Conservation (phyloP, 1,284 basidiomycete species). For the Fistulinella cinereoalba region DNA sequence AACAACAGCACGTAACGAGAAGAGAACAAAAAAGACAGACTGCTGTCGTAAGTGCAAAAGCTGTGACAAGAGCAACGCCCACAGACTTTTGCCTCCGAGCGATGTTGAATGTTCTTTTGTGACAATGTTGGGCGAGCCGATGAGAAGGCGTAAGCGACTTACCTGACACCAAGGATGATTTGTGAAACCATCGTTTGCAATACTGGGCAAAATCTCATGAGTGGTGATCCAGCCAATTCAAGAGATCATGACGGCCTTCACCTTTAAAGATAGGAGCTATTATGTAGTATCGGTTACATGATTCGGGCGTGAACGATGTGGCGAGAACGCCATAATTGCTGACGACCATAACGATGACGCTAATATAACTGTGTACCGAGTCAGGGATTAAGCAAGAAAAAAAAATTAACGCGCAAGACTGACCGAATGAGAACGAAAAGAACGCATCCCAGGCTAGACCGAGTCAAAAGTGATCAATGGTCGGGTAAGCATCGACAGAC, state of each 20-base stretch:
- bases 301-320: slow-evolving; percentile 25
- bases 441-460: slow-evolving; percentile 31
- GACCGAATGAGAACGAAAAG: slow-evolving; percentile 41
- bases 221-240: neutral
- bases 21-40: slow-evolving; percentile 10
- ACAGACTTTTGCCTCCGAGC: slow-evolving; percentile 23
- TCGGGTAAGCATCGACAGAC: neutral
- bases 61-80: slow-evolving; percentile 18
- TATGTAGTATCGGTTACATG: slow-evolving; percentile 32
- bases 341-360: slow-evolving; percentile 36
- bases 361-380: slow-evolving; percentile 39
- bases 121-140: neutral
- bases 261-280: slow-evolving; percentile 37
- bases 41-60: slow-evolving; percentile 20
- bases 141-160: neutral
- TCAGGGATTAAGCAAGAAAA: slow-evolving; percentile 9
- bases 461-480: neutral
- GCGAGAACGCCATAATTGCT: slow-evolving; percentile 41
- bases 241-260: slow-evolving; percentile 1
- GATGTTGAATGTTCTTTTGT: slow-evolving; percentile 34
- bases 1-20: neutral
- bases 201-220: slow-evolving; percentile 16
- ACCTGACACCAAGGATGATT: slow-evolving; percentile 33
- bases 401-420: neutral
- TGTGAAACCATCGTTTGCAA: slow-evolving; percentile 38